Evolutionary conservation across 2,329 filamentous ascomycete species (phyloP).

Genomic region (Akanthomyces uredinophilus): DNA sequence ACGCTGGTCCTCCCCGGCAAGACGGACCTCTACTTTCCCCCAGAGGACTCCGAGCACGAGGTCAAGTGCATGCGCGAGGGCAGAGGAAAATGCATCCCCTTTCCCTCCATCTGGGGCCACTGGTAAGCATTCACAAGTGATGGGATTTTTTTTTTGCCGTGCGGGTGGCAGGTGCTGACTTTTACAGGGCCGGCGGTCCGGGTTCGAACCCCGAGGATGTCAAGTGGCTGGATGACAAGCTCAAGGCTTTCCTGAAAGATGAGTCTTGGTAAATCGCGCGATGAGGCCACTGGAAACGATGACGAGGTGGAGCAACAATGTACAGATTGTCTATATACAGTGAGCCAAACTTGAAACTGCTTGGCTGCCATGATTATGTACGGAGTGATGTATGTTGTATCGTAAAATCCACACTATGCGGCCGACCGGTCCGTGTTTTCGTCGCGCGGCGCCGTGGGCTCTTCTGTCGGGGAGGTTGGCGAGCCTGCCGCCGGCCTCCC

Average conservation of each 20-base stretch:
- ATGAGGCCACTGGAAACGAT: background rate
- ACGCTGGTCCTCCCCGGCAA: slow-evolving; percentile 65
- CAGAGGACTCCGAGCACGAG: slow-evolving; percentile 73
- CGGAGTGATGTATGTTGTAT: background rate
- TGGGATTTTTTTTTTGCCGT: background rate
- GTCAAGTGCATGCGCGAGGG: slow-evolving; percentile 43
- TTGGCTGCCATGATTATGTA: slow-evolving; percentile 1
- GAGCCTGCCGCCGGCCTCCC: background rate
- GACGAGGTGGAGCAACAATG: background rate
- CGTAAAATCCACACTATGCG: background rate
- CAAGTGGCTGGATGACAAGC: slow-evolving; percentile 62
- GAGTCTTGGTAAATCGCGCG: slow-evolving; percentile 7
- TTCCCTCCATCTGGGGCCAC: slow-evolving; percentile 40
- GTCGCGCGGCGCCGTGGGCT: background rate
- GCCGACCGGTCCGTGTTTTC: background rate
- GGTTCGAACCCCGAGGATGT: slow-evolving; percentile 67
- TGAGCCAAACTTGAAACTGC: background rate
- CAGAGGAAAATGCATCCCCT: slow-evolving; percentile 30
- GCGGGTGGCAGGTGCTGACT: background rate
- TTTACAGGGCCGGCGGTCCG: slow-evolving; percentile 58
- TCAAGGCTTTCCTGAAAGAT: slow-evolving; percentile 41
- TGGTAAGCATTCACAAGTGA: slow-evolving; percentile 23
- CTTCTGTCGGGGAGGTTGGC: background rate
- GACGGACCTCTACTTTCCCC: slow-evolving; percentile 77
- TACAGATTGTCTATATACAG: slow-evolving; percentile 11